Evolutionary conservation across 2,329 filamentous ascomycete species (phyloP).

Genomic region (Trichoderma endophyticum): DNA sequence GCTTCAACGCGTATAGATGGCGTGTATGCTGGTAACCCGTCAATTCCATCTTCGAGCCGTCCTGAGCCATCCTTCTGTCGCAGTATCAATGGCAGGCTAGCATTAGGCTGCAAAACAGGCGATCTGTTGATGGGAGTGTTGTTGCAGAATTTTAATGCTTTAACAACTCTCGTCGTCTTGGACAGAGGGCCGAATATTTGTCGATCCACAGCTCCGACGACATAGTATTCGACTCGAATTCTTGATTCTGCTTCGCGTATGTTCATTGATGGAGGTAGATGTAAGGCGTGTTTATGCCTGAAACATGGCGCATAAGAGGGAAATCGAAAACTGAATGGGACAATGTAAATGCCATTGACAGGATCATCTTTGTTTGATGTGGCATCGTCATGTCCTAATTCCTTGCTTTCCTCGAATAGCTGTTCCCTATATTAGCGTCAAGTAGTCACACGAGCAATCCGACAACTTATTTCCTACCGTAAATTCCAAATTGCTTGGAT

Average conservation of each 20-base stretch:
- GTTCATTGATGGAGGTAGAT: neutral
- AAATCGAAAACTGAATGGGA: neutral
- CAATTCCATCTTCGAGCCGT: neutral
- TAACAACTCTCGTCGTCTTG: neutral
- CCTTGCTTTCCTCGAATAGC: neutral
- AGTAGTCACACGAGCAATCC: neutral
- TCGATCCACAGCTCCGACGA: neutral
- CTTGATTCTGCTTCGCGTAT: neutral
- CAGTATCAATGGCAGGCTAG: neutral
- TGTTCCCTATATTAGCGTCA: neutral
- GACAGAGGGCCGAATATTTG: neutral
- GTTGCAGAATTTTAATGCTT: neutral
- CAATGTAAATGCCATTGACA: neutral
- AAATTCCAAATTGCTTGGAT: neutral
- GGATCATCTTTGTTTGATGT: neutral
- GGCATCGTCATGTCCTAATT: neutral
- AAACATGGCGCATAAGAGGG: neutral
- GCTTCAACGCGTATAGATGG: neutral
- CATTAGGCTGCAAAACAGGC: neutral
- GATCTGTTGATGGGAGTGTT: neutral
- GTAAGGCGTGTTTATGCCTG: neutral
- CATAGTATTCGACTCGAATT: neutral
- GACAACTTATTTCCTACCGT: neutral
- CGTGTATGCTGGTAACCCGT: neutral
- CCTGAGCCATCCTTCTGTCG: neutral